These are phyloP conservation scores for Abrus precatorius DNA, from an alignment of 306 rosid species.

Conservation along the genomic window DNA sequence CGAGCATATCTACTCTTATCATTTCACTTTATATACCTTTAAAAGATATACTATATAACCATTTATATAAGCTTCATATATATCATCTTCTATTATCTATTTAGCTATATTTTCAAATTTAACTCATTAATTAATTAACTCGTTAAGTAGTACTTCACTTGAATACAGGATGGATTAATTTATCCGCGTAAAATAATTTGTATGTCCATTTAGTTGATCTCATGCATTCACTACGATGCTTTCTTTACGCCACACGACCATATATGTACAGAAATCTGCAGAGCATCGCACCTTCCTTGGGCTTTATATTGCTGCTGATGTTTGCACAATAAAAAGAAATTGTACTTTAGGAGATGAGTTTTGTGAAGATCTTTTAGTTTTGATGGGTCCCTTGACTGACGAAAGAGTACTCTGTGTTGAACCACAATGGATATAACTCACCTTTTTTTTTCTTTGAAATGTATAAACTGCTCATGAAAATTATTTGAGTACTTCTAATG, in stretches of 20 bases:
- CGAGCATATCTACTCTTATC: too few species aligned
- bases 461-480: neutral
- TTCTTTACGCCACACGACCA: neutral
- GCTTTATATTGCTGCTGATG: slow-evolving; percentile 47
- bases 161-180: too few species aligned
- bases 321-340: slow-evolving; percentile 55
- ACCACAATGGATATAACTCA: neutral
- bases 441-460: slow-evolving; percentile 16
- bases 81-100: neutral
- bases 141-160: too few species aligned
- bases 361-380: slow-evolving; percentile 54
- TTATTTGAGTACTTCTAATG: neutral
- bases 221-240: neutral
- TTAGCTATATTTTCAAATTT: neutral
- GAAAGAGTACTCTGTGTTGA: slow-evolving; percentile 35
- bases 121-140: too few species aligned
- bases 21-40: too few species aligned
- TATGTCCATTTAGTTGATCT: neutral
- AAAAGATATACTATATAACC: neutral
- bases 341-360: slow-evolving; percentile 54
- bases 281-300: slow-evolving; percentile 4
- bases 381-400: slow-evolving; percentile 51
- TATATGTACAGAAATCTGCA: neutral
- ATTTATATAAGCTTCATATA: neutral
- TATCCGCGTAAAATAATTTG: neutral